Percentiles rank a stretch among this genome's conserved stretches.
Evolutionary conservation across 2,329 filamentous ascomycete genomes (phyloP).

Genomic region (Dothiorella sarmentorum): DNA sequence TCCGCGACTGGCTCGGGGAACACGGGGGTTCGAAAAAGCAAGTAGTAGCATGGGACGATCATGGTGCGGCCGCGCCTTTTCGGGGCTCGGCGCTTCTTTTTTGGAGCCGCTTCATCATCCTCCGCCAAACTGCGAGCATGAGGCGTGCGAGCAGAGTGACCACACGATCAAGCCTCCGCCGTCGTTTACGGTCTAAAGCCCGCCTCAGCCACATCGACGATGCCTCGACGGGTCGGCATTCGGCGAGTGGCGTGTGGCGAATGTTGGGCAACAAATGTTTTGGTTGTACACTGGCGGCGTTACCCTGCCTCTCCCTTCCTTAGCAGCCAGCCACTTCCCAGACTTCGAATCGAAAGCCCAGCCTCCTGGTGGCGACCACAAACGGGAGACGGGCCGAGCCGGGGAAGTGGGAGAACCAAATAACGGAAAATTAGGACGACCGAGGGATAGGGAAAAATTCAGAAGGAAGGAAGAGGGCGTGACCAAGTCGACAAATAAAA

Average conservation of each 20-base stretch:
- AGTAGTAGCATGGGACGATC: too few relatives aligned
- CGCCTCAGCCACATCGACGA: too few relatives aligned
- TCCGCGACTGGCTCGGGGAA: background rate
- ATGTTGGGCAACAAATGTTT: background rate
- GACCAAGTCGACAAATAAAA: too few relatives aligned
- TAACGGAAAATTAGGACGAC: background rate
- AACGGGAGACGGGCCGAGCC: background rate
- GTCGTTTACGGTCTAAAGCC: too few relatives aligned
- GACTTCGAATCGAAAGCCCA: too few relatives aligned
- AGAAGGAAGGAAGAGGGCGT: background rate
- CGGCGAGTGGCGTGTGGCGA: background rate
- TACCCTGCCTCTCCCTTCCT: background rate
- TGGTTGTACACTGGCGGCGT: background rate
- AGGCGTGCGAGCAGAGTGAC: too few relatives aligned
- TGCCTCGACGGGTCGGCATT: too few relatives aligned
- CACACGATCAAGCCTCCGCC: background rate
- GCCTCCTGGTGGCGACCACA: background rate
- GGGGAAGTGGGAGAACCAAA: background rate
- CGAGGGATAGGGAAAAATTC: background rate
- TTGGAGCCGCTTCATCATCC: too few relatives aligned
- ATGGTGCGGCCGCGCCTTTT: background rate
- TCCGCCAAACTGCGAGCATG: too few relatives aligned
- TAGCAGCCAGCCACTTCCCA: background rate
- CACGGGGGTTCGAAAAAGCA: background rate
- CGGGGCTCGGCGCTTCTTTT: constrained; percentile 11